phyloP scores from a whole-genome alignment of 2,329 filamentous ascomycete genomes.

The Blumeriella jaapii region DNA sequence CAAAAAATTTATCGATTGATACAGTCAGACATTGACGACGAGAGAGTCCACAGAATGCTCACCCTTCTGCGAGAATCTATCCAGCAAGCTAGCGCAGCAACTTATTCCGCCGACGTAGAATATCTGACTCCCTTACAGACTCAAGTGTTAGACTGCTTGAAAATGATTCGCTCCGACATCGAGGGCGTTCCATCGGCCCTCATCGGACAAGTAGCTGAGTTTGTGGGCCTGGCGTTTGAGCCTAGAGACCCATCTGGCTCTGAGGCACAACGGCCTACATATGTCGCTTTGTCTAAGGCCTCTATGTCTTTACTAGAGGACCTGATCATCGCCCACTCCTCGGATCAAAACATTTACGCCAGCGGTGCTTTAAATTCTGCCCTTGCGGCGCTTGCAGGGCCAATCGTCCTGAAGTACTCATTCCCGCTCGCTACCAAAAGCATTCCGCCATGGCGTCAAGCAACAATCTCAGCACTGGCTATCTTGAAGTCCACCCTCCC shows the following conservation, averaged over 20 bases:
- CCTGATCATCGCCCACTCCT: slow-evolving; percentile 46
- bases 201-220: slow-evolving; percentile 55
- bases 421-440: slow-evolving; percentile 63
- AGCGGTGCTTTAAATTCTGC: slow-evolving; percentile 55
- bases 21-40: slow-evolving; percentile 47
- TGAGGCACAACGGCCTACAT: slow-evolving; percentile 52
- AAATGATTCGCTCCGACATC: slow-evolving; percentile 55
- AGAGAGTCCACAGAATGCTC: slow-evolving; percentile 57
- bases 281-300: slow-evolving; percentile 77
- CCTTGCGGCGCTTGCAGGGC: slow-evolving; percentile 53
- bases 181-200: slow-evolving; percentile 55
- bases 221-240: slow-evolving; percentile 58
- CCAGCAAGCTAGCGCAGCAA: slow-evolving; percentile 53
- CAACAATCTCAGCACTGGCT: slow-evolving; percentile 58
- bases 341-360: slow-evolving; percentile 55
- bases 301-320: slow-evolving; percentile 60
- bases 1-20: slow-evolving; percentile 70
- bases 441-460: slow-evolving; percentile 65
- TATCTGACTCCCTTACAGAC: slow-evolving; percentile 61
- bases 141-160: slow-evolving; percentile 55
- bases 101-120: slow-evolving; percentile 63
- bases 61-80: slow-evolving; percentile 60
- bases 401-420: slow-evolving; percentile 70
- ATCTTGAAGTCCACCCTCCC: slow-evolving; percentile 57
- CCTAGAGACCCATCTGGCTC: slow-evolving; percentile 26